These are phyloP conservation scores for Chrysoporthe austroafricana DNA, from an alignment of 2,329 filamentous ascomycete genomes.

Conservation along the genomic window DNA sequence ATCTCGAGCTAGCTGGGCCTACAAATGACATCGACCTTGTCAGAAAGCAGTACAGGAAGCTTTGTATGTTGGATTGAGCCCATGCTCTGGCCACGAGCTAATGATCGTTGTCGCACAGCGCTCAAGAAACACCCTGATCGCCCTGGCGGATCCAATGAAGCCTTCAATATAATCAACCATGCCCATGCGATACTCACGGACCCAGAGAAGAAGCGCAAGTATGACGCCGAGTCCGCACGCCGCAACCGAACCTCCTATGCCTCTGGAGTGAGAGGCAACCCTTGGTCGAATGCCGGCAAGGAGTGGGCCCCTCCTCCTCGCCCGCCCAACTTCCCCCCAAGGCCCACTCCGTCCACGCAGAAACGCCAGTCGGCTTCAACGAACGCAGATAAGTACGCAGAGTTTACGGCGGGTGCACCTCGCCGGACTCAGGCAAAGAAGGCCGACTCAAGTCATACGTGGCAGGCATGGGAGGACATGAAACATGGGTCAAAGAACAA, in stretches of 20 bases:
- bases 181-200: conserved; percentile 76
- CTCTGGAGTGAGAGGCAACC: conserved; percentile 62
- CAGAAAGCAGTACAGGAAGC: conserved; percentile 83
- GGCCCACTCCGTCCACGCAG: conserved; percentile 31
- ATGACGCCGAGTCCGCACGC: conserved; percentile 52
- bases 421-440: conserved; percentile 28
- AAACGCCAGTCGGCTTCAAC: conserved; percentile 29
- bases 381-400: conserved; percentile 25
- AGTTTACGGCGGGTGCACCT: conserved; percentile 31
- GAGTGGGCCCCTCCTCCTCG: conserved; percentile 57
- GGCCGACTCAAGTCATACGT: conserved; percentile 32
- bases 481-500: conserved; percentile 31
- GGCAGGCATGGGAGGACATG: conserved; percentile 44
- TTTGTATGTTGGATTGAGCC: conserved; percentile 56
- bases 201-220: conserved; percentile 53
- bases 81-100: conserved; percentile 12
- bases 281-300: conserved; percentile 54
- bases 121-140: conserved; percentile 88
- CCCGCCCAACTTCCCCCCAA: conserved; percentile 32
- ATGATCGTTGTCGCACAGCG: conserved; percentile 52
- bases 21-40: conserved; percentile 74
- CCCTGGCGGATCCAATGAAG: conserved; percentile 77
- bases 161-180: conserved; percentile 84
- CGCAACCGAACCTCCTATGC: conserved; percentile 54
- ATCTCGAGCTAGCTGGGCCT: conserved; percentile 69